phyloP scores from a whole-genome alignment of 78 protist species.

The Cavenderia fasciculata region DNA sequence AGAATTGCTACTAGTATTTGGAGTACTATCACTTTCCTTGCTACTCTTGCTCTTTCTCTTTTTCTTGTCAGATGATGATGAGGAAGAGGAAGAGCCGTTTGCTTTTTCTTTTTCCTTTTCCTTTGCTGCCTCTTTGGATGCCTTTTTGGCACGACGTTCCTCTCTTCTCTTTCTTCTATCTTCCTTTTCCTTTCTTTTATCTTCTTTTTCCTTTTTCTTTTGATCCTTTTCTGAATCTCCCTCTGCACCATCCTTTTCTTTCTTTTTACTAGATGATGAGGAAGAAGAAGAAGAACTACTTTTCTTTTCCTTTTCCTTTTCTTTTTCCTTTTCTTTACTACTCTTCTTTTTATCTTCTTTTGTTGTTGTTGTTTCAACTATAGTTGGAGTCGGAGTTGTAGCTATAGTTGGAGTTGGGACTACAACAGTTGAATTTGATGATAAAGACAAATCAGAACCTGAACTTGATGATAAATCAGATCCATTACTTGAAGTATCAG shows the following conservation, averaged over 20 bases:
- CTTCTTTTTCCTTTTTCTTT: constrained; percentile 39
- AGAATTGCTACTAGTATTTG: too few relatives aligned
- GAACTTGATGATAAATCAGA: neutral
- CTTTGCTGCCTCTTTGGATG: constrained; percentile 3
- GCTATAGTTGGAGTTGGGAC: too few relatives aligned
- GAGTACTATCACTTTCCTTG: neutral
- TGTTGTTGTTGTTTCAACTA: neutral
- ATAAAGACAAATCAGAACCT: too few relatives aligned
- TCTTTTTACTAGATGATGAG: neutral
- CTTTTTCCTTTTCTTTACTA: neutral
- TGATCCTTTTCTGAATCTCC: constrained; percentile 22
- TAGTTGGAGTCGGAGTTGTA: too few relatives aligned
- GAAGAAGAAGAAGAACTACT: neutral
- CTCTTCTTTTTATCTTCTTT: constrained; percentile 3
- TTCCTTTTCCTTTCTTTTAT: constrained; percentile 37
- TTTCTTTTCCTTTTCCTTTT: neutral
- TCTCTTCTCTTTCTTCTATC: constrained; percentile 67
- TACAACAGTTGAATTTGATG: too few relatives aligned
- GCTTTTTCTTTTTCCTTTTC: constrained; percentile 7
- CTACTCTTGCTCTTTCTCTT: constrained; percentile 15
- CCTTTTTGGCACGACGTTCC: constrained; percentile 7
- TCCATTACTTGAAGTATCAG: neutral
- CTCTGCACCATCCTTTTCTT: neutral
- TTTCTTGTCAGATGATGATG: too few relatives aligned
- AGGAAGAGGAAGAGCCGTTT: too few relatives aligned